Conservation (phyloP, 306 rosid species). For the Quercus rubra region DNA sequence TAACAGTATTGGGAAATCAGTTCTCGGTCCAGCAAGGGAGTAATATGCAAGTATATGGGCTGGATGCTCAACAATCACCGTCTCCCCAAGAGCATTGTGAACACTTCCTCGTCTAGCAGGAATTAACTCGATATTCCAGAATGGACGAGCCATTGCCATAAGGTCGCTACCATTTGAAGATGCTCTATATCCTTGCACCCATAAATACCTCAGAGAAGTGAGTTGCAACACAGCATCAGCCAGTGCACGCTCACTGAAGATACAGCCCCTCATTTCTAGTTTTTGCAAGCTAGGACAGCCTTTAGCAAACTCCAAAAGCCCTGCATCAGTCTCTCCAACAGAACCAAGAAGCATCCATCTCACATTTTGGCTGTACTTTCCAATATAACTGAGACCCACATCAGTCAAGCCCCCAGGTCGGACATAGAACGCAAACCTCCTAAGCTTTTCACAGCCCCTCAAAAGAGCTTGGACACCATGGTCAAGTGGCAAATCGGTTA, state of each 20-base stretch:
- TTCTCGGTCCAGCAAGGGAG: slow-evolving; percentile 95
- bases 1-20: slow-evolving; percentile 75
- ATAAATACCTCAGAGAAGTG: slow-evolving; percentile 70
- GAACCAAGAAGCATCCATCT: slow-evolving; percentile 99
- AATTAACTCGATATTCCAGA: slow-evolving; percentile 86
- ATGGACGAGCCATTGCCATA: slow-evolving; percentile 76
- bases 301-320: slow-evolving; percentile 67
- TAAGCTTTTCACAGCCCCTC: slow-evolving; percentile 78
- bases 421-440: slow-evolving; percentile 86
- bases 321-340: slow-evolving; percentile 81
- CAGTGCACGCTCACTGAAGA: slow-evolving; percentile 82
- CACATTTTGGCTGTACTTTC: slow-evolving; percentile 74
- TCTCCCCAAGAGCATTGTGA: slow-evolving; percentile 16
- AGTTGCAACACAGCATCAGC: slow-evolving; percentile 65
- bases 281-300: slow-evolving; percentile 95
- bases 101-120: slow-evolving; percentile 51
- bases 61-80: slow-evolving; percentile 47
- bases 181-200: slow-evolving; percentile 92
- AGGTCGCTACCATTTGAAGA: slow-evolving; percentile 67
- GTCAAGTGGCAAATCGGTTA: slow-evolving; percentile 91
- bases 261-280: slow-evolving; percentile 91
- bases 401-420: slow-evolving; percentile 82
- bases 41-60: slow-evolving; percentile 95
- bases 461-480: slow-evolving; percentile 80
- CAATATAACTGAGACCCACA: slow-evolving; percentile 73